Conservation (phyloP, 345 rosid genomes). For the Arabidopsis suecica region DNA sequence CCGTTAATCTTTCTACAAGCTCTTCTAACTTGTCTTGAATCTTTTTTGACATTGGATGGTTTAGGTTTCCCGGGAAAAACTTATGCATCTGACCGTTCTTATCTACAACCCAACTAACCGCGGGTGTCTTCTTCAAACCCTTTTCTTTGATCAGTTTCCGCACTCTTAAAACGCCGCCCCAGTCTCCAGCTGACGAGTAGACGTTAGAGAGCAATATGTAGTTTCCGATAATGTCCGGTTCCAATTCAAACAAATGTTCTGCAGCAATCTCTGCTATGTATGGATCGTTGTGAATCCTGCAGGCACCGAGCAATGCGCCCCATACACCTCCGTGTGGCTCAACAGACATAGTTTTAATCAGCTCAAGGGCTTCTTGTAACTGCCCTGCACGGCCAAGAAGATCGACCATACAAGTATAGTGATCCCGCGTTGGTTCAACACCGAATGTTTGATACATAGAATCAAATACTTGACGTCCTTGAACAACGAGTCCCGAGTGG, state of each 20-base stretch:
- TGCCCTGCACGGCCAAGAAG: conserved; percentile 78
- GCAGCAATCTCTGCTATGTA: conserved; percentile 76
- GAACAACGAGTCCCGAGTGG: conserved; percentile 65
- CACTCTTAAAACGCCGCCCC: conserved; percentile 56
- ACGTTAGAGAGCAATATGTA: conserved; percentile 67
- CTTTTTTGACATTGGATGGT: conserved; percentile 59
- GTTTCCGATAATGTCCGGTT: conserved; percentile 72
- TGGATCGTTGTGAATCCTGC: conserved; percentile 63
- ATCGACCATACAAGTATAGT: conserved; percentile 83
- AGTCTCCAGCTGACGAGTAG: conserved; percentile 65
- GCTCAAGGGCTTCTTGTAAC: conserved; percentile 69
- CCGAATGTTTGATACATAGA: conserved; percentile 63
- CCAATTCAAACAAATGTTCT: conserved; percentile 64
- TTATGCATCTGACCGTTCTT: conserved; percentile 62
- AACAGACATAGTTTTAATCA: conserved; percentile 61
- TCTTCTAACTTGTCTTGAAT: conserved; percentile 58
- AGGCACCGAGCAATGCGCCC: conserved; percentile 95
- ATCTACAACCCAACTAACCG: conserved; percentile 73
- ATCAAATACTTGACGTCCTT: conserved; percentile 63
- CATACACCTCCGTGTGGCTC: conserved; percentile 72
- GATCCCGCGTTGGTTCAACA: conserved; percentile 65
- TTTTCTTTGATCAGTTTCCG: conserved; percentile 59
- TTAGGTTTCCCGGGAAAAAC: conserved; percentile 68
- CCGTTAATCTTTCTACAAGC: conserved; percentile 52
- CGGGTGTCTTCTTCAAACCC: conserved; percentile 78